These are phyloP conservation scores for Phytophthora sp. DNA, from an alignment of 352 stramenopile genomes.

Conservation along the genomic window DNA sequence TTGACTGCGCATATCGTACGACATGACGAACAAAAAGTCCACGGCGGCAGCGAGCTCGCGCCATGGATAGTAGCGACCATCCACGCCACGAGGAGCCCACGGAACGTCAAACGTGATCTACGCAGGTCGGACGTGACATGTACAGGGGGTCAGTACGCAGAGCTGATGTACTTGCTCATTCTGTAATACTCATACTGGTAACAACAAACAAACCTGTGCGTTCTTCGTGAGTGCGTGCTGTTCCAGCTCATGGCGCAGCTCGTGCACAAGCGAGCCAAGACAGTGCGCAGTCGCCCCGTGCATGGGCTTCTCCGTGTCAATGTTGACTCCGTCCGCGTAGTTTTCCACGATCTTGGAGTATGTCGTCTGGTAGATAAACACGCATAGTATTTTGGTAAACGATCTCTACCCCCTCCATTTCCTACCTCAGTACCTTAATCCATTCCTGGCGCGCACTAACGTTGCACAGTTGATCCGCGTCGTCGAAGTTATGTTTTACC, in stretches of 20 bases:
- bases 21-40: constrained; percentile 94
- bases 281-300: constrained; percentile 49
- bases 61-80: constrained; percentile 88
- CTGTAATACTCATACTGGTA: not conserved
- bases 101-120: constrained; percentile 87
- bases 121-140: not conserved
- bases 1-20: constrained; percentile 93
- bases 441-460: constrained; percentile 50
- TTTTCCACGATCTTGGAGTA: constrained; percentile 71
- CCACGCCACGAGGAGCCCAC: constrained; percentile 77
- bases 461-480: constrained; percentile 66
- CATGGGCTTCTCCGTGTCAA: constrained; percentile 82
- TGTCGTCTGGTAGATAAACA: constrained; percentile 34
- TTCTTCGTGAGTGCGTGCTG: constrained; percentile 61
- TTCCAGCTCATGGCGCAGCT: constrained; percentile 67
- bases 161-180: not conserved
- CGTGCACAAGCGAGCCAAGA: constrained; percentile 57
- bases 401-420: not conserved
- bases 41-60: constrained; percentile 58
- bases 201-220: constrained; percentile 61
- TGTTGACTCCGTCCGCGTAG: constrained; percentile 84
- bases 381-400: not conserved
- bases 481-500: constrained; percentile 85
- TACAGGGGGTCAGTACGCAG: constrained; percentile 5
- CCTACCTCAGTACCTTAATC: no score